A percentile compares a stretch with the other conserved stretches of the same genome.
phyloP scores from a whole-genome alignment of 306 rosid genomes.

The Gastrolobium bilobum region DNA sequence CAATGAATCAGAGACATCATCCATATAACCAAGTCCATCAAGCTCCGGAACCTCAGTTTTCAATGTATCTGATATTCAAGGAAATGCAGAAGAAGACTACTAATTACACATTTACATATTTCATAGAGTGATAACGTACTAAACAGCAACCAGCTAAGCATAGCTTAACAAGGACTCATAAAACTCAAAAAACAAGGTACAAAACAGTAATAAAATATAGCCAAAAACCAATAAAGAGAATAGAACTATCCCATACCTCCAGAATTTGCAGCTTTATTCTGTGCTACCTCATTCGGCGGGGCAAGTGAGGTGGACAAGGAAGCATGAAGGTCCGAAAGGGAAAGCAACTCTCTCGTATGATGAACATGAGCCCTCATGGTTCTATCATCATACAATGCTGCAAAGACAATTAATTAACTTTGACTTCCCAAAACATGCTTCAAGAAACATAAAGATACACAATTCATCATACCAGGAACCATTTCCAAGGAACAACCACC shows the following conservation, averaged over 20 bases:
- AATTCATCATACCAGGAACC: constrained; percentile 70
- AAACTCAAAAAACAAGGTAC: background rate
- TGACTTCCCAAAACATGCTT: constrained; percentile 14
- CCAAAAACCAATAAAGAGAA: constrained; percentile 20
- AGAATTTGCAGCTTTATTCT: constrained; percentile 64
- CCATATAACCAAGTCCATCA: constrained; percentile 80
- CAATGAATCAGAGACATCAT: constrained; percentile 75
- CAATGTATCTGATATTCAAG: constrained; percentile 53
- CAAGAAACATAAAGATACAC: constrained; percentile 8
- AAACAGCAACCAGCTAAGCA: constrained; percentile 12
- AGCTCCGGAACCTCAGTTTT: constrained; percentile 75
- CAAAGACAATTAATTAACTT: constrained; percentile 35
- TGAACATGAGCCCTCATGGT: constrained; percentile 89
- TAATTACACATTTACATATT: background rate
- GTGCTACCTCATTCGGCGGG: constrained; percentile 65
- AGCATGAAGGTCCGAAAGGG: constrained; percentile 76
- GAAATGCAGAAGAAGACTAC: constrained; percentile 42
- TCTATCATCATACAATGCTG: constrained; percentile 90
- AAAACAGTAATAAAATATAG: background rate
- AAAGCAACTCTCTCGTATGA: constrained; percentile 78
- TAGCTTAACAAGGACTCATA: constrained; percentile 5
- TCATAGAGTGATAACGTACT: background rate
- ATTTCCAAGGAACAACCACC: constrained; percentile 88
- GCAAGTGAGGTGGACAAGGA: constrained; percentile 79
- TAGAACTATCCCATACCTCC: constrained; percentile 63